These are phyloP conservation scores for Spencermartinsiella ligniputridi DNA, from an alignment of 1,139 yeast genomes.

Conservation along the genomic window DNA sequence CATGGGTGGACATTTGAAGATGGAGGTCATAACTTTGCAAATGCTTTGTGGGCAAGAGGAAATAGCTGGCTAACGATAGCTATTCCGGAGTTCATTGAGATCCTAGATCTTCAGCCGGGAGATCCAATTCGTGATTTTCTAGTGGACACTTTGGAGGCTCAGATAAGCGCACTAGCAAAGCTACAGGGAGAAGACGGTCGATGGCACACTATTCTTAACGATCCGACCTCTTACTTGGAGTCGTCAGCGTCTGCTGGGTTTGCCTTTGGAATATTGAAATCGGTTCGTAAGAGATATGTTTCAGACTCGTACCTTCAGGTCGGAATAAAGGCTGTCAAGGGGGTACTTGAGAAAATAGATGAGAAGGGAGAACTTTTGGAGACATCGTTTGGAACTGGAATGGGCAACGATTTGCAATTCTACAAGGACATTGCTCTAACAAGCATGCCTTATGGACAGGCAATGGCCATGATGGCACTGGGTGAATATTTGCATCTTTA, in stretches of 20 bases:
- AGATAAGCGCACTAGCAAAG: slow-evolving; percentile 29
- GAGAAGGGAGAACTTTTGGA: slow-evolving; percentile 33
- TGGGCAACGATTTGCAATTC: slow-evolving; percentile 34
- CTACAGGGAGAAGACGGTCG: slow-evolving; percentile 32
- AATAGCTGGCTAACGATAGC: slow-evolving; percentile 39
- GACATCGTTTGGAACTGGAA: slow-evolving; percentile 38
- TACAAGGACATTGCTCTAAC: slow-evolving; percentile 36
- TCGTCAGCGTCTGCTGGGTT: slow-evolving; percentile 39
- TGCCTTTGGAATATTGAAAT: slow-evolving; percentile 37
- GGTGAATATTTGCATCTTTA: slow-evolving; percentile 28
- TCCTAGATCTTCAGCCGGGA: slow-evolving; percentile 29
- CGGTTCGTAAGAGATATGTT: slow-evolving; percentile 29
- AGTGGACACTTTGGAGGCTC: slow-evolving; percentile 32
- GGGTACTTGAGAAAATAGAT: slow-evolving; percentile 31
- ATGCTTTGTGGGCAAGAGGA: slow-evolving; percentile 39
- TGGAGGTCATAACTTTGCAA: slow-evolving; percentile 33
- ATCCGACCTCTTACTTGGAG: slow-evolving; percentile 32
- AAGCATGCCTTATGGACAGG: slow-evolving; percentile 39
- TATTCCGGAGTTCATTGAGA: slow-evolving; percentile 36
- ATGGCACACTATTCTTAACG: slow-evolving; percentile 37
- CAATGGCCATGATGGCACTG: slow-evolving; percentile 38
- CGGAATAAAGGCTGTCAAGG: slow-evolving; percentile 33
- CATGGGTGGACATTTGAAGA: slow-evolving; percentile 35
- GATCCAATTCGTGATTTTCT: slow-evolving; percentile 30
- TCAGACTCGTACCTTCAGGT: slow-evolving; percentile 23